phyloP scores from a whole-genome alignment of 75 land plant species.

The Pinus albicaulis region DNA sequence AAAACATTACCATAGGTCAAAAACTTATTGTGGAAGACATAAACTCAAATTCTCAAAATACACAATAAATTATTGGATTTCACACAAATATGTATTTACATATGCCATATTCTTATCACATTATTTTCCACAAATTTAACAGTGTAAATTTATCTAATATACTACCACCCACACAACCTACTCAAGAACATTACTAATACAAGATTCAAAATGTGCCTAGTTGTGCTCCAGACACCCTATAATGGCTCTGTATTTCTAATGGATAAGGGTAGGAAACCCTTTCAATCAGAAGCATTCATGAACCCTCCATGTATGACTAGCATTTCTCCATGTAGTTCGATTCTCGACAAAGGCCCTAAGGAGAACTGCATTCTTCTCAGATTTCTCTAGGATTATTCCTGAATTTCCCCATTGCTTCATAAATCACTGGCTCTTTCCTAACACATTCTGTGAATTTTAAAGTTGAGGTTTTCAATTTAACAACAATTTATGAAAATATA shows the following conservation, averaged over 20 bases:
- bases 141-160: too few species aligned
- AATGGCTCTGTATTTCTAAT: conserved; percentile 62
- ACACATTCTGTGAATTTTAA: conserved; percentile 73
- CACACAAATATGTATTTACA: too few species aligned
- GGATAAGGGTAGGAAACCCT: conserved; percentile 90
- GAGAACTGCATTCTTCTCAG: conserved; percentile 44
- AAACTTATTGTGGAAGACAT: too few species aligned
- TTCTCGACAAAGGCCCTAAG: conserved; percentile 87
- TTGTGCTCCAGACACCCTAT: conserved; percentile 80
- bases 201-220: conserved; percentile 49
- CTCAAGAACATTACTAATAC: conserved; percentile 42
- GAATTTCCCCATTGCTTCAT: conserved; percentile 68
- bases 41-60: too few species aligned
- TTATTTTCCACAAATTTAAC: too few species aligned
- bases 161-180: too few species aligned
- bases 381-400: too few species aligned
- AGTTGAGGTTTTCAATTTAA: too few species aligned
- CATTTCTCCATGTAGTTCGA: conserved; percentile 88
- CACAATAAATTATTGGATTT: too few species aligned
- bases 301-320: conserved; percentile 60
- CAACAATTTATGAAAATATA: too few species aligned
- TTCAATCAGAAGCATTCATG: conserved; percentile 69
- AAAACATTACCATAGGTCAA: too few species aligned
- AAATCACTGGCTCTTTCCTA: conserved; percentile 92
- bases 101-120: too few species aligned